phyloP scores from a whole-genome alignment of 2,329 filamentous ascomycete genomes.

The Tolypocladium inflatum region DNA sequence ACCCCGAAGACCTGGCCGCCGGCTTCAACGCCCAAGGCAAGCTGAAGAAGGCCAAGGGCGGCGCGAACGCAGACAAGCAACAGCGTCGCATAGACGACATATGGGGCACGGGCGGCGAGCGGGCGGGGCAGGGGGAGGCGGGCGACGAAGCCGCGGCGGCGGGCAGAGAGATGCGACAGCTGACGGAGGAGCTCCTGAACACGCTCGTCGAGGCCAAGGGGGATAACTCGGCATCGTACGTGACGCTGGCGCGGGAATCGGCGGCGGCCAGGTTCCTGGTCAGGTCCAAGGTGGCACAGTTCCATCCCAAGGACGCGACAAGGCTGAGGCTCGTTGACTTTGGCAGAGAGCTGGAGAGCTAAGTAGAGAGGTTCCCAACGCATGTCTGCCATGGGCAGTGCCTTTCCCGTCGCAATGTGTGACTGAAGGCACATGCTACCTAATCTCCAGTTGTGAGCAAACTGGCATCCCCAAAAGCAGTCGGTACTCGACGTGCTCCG shows the following conservation, averaged over 20 bases:
- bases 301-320: conserved; percentile 54
- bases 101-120: conserved; percentile 33
- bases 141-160: conserved; percentile 41
- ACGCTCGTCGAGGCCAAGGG: conserved; percentile 43
- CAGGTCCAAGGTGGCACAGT: conserved; percentile 55
- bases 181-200: conserved; percentile 54
- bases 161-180: conserved; percentile 45
- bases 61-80: conserved; percentile 35
- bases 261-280: conserved; percentile 55
- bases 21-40: conserved; percentile 53
- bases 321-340: conserved; percentile 53
- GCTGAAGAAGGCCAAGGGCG: conserved; percentile 36
- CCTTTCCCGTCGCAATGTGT: neutral
- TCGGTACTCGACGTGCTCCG: too few species aligned
- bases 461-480: too few species aligned
- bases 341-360: conserved; percentile 50
- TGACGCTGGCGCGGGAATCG: conserved; percentile 49
- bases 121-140: conserved; percentile 12
- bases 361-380: conserved; percentile 14
- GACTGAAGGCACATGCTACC: neutral
- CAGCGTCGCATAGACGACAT: conserved; percentile 57
- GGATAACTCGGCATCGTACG: conserved; percentile 46
- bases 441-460: too few species aligned
- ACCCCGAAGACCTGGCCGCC: conserved; percentile 47
- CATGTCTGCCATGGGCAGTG: neutral